Base-by-base conservation (phyloP, 768 basidiomycete species). In the Baorangia bicolor region DNA sequence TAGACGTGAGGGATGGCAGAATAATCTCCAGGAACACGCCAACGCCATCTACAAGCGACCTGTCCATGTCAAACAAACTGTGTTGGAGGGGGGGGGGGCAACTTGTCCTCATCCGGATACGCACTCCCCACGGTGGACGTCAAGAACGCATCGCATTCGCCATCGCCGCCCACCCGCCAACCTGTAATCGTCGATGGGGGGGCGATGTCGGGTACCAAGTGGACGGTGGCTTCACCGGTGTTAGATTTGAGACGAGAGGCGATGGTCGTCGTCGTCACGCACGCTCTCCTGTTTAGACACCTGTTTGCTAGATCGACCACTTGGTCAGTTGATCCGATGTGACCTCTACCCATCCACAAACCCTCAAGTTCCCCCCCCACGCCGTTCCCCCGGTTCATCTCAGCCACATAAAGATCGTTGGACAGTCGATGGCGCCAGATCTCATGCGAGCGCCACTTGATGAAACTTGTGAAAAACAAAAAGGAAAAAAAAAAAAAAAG, bases 11-110 rank as follows among this genome's bases (percentile, higher is more conserved):
- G 28, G 5, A 37, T 21, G 49, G 34, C 12, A 20, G 34, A 57
- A 51, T 52, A 41, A 64, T 53, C 55, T 34, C 55, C 60, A 62
- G 55, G 55, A 57, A 62, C 51, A 16, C 23, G 13, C 23, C 18
- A 40, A 2, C 49, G n/a, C 14, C n/a, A 30, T 45, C 20, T 34
- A 49, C 57, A 41, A 42, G 48, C 16, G 9, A 30, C 44, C 8
- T 42, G 40, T 34, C 25, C 45, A 47, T 40, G 47, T 51, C 49
- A 44, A 45, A n/a, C n/a, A 20, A n/a, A n/a, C n/a, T n/a, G n/a
- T n/a, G n/a, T n/a, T n/a, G n/a, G n/a, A n/a, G n/a, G n/a, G n/a
- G n/a, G n/a, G n/a, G n/a, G n/a, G n/a, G n/a, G n/a, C n/a, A n/a
- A n/a, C n/a, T n/a, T n/a, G n/a, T n/a, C n/a, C n/a, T n/a, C n/a